Evolutionary conservation across 176 grass and related monocot species (phyloP), one percentile per base, ranked within the genome.

Genomic region (Hsuehochloa calcarea): DNA sequence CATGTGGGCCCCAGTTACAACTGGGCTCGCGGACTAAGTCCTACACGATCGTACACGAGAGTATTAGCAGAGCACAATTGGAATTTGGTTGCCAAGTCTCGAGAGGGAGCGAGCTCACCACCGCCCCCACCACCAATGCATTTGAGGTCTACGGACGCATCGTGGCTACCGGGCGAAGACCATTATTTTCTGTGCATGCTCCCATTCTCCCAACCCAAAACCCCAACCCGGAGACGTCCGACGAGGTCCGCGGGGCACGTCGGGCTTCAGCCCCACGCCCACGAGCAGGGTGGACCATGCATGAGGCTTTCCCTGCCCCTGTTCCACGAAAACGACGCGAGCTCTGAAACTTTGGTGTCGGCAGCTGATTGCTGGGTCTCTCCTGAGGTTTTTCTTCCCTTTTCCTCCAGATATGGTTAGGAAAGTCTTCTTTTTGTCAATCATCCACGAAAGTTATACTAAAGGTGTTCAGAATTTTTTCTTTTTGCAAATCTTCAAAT

Each of bases 271-370:
- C 29, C 44, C 45, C 49, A 63, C 26, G 83, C n/a, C n/a, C n/a
- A 55, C 39, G 83, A 67, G 25, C 59, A 79, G 25, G 34, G 46
- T 81, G 69, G 77, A 75, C 60, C 60, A 78, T 4, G 54, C 59
- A 14, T 65, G 55, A 16, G 46, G 14, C 3, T 73, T 51, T 26
- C 69, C 44, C n/a, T 27, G 5, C 0, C 54, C 4, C 41, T n/a
- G 41, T 50, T 85, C 68, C 68, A 25, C 68, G 34, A 80, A 58
- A 58, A 25, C 68, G n/a, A 80, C 44, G 68, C 51, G 26, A 49
- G 13, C 27, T 59, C 50, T 47, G 0, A 3, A 22, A 1, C 15
- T 79, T 22, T 20, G 4, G 59, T 54, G 46, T 80, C 46, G 46
- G 78, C 45, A 80, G 63, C 19, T 10, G 6, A 68, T 39, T 3